Evolutionary conservation across 1,139 yeast genomes (phyloP), one percentile per base, ranked within the genome.

Genomic region (Meyerozyma athensensis): DNA sequence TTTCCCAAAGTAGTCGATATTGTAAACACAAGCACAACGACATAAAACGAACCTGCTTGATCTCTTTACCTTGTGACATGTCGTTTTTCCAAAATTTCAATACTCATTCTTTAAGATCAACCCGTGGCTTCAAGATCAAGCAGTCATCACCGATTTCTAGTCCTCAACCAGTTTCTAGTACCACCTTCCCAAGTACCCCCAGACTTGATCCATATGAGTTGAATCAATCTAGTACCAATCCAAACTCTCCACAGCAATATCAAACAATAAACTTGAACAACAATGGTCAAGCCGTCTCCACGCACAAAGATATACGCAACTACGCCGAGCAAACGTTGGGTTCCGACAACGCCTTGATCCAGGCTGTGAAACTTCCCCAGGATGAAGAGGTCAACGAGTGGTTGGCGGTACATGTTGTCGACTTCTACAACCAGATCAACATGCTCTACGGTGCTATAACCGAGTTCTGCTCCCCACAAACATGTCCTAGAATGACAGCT

Each of bases 401-500:
- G 99, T 65, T 92, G 38, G 98, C 98, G 0, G 95, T 90, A 13
- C 96, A 92, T 56, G 84, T 82, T 26, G 92, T 82, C 13, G 90
- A 84, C 57, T 92, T 92, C 56, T 92, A 86, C 64, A 90, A 90
- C 58, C 99, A 92, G 59, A 83, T 90, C 52, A 92, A 92, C 61
- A 92, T 92, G 98, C 69, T 92, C 6, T 92, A 92, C 54, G 97
- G 97, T 9, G 82, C 97, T 5, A 85, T 94, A 43, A 90, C 98
- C 1, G 96, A 89, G 62, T 90, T 92, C 54, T 92, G 99, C 59
- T 86, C 97, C 0, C 97, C 97, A 1, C 61, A 67, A 14, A 77
- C 95, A 2, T 92, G 98, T 58, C 97, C 98, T 3, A 67, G 94
- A 43, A 92, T 92, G 99, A 87, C 85, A 40, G 98, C 98, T 10